Percentiles rank a stretch among this genome's conserved stretches.
Evolutionary conservation across 1,284 basidiomycete genomes (phyloP).

Genomic region (Ganoderma resinaceum): DNA sequence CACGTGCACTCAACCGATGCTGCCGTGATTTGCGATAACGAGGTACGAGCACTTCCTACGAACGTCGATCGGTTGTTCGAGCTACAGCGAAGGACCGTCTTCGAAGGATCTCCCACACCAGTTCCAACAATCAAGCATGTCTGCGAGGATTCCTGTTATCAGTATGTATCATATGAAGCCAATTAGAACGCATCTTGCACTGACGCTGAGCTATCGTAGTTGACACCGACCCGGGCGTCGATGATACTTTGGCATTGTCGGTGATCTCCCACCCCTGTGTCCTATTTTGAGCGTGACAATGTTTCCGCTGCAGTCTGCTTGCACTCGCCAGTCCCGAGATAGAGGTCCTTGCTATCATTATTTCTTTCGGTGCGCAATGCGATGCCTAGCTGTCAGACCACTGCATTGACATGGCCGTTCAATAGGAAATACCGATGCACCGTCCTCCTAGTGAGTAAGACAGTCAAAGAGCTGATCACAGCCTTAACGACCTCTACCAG

Average conservation of each 20-base stretch:
- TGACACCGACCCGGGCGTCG: slow-evolving; percentile 90
- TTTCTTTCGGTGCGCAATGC: slow-evolving; percentile 72
- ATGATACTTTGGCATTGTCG: slow-evolving; percentile 84
- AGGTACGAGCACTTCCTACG: neutral
- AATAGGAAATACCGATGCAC: slow-evolving; percentile 74
- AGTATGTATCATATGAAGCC: slow-evolving; percentile 43
- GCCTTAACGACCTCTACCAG: slow-evolving; percentile 42
- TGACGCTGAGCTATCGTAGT: slow-evolving; percentile 50
- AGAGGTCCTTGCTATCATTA: slow-evolving; percentile 78
- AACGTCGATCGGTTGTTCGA: neutral
- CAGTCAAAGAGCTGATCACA: neutral
- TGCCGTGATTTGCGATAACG: neutral
- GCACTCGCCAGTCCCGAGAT: slow-evolving; percentile 80
- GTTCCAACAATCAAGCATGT: slow-evolving; percentile 1
- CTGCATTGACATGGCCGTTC: neutral
- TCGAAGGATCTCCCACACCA: neutral
- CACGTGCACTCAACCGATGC: slow-evolving; percentile 6
- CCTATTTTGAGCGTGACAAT: slow-evolving; percentile 21
- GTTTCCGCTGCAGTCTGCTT: slow-evolving; percentile 52
- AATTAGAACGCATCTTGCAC: neutral
- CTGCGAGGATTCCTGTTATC: slow-evolving; percentile 53
- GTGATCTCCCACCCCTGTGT: slow-evolving; percentile 9
- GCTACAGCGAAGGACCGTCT: neutral
- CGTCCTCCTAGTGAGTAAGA: slow-evolving; percentile 60
- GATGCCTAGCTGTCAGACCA: neutral